phyloP scores from a whole-genome alignment of 768 basidiomycete species.

The Rossbeevera mucosa region DNA sequence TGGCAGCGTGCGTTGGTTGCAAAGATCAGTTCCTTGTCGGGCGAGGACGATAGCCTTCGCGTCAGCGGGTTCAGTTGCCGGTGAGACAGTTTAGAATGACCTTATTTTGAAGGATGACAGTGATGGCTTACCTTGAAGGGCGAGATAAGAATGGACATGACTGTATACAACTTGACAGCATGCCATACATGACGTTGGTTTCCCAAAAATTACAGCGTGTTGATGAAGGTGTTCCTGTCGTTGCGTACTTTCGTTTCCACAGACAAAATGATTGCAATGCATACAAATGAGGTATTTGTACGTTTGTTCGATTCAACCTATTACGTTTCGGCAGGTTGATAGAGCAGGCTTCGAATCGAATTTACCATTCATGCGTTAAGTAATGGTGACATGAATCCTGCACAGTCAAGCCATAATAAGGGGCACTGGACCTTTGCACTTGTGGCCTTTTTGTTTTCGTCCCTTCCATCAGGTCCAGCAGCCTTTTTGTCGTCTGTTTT shows the following conservation, averaged over 20 bases:
- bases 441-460: too few relatives aligned
- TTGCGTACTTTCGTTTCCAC: too few relatives aligned
- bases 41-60: neutral
- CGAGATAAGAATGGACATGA: neutral
- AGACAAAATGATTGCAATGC: too few relatives aligned
- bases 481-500: too few relatives aligned
- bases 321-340: neutral
- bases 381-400: neutral
- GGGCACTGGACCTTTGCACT: too few relatives aligned
- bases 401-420: too few relatives aligned
- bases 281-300: neutral
- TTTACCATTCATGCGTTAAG: neutral
- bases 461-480: too few relatives aligned
- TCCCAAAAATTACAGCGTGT: neutral
- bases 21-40: neutral
- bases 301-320: neutral
- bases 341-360: neutral
- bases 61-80: neutral
- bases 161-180: neutral
- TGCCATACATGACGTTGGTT: too few relatives aligned
- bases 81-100: neutral
- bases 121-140: neutral
- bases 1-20: too few relatives aligned
- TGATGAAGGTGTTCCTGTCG: neutral
- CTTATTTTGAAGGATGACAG: neutral